These are phyloP conservation scores for Plasmodium knowlesi DNA, from an alignment of 169 alveolate species.

Conservation along the genomic window DNA sequence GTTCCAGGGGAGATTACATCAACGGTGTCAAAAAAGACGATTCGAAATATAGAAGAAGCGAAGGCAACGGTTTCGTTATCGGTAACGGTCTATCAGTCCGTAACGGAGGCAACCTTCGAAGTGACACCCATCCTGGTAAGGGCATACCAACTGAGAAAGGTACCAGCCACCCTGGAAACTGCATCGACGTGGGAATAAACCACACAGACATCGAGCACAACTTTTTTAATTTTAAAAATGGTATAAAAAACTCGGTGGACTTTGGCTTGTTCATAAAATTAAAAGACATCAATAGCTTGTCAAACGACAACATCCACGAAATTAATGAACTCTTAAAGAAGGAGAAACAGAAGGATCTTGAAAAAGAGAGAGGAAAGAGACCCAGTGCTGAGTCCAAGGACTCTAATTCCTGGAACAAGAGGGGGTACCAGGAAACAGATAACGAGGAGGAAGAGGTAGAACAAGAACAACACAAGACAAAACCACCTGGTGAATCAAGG, in stretches of 20 bases:
- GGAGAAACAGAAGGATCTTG: conserved; percentile 8
- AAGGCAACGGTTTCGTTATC: neutral
- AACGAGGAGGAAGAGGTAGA: neutral
- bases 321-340: conserved; percentile 9
- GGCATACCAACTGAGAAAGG: neutral
- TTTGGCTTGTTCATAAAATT: conserved; percentile 23
- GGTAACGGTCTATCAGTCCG: neutral
- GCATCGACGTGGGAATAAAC: neutral
- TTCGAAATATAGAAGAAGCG: neutral
- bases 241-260: conserved; percentile 2
- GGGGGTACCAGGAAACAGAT: neutral
- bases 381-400: neutral
- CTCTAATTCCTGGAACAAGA: neutral
- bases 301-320: conserved; percentile 13
- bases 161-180: neutral
- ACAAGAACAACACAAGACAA: neutral
- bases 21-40: neutral
- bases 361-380: neutral
- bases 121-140: neutral
- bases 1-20: conserved; percentile 30
- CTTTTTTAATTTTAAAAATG: conserved; percentile 14
- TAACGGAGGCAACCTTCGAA: neutral
- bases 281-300: conserved; percentile 7
- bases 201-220: neutral
- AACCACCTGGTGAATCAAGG: neutral